Base-by-base conservation (phyloP, 2,329 filamentous ascomycete genomes). In the Diatrype stigma region DNA sequence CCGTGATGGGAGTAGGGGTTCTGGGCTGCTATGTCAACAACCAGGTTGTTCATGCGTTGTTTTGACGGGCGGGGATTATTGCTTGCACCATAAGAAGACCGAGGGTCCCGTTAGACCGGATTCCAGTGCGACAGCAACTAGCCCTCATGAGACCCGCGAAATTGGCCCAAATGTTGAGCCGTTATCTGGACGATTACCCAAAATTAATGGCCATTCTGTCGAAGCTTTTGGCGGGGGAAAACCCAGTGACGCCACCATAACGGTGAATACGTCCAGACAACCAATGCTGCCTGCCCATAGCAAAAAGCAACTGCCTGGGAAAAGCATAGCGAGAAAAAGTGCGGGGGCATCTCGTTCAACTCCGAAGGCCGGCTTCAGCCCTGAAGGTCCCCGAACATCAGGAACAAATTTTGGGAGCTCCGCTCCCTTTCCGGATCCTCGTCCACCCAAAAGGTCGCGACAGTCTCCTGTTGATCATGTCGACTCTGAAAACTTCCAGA, bases 271-370 rank as follows among this genome's bases (percentile, higher is more conserved):
- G 4, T 40, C 50, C 3, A 45, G 56, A 17, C 28, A 37, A 23
- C 21, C 45, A 4, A n/a, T 47, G 32, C 42, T 49, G 10, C 38
- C 56, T 38, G 17, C 30, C 4, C 56, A 52, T 21, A 56, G 56
- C 26, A 64, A 60, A 35, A 63, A 60, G 45, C 58, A 59, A 17
- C 56, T 65, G 38, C 26, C 59, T 21, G 56, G 51, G 22, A 61
- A 57, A 42, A 53, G 55, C 23, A 51, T 54, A 1, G 63, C 63
- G 21, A 56, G 63, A 30, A 65, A 65, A 46, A 61, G 53, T 17
- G 52, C 50, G 2, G 47, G 46, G 21, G 14, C 30, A 12, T 7
- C 26, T 2, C 42, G 38, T 35, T 45, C 47, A 6, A 52, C 22
- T 17, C 40, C 38, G 19, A 46, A 46, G n/a, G 42, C 45, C 42